phyloP scores from a whole-genome alignment of 257 asterid genomes.

The Thymus mandschuricus region DNA sequence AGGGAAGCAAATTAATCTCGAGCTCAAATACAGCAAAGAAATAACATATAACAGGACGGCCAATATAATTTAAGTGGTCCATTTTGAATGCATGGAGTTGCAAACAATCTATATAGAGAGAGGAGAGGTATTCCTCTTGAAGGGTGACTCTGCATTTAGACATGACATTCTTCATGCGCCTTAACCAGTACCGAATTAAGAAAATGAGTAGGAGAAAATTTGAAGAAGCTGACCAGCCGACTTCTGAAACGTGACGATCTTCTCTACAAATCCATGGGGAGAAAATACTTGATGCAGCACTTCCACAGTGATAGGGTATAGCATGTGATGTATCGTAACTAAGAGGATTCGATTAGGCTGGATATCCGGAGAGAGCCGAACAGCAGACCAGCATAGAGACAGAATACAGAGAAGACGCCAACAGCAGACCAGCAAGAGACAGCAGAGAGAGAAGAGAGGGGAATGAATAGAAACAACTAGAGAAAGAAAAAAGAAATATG shows the following conservation, averaged over 20 bases:
- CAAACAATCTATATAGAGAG: slow-evolving; percentile 19
- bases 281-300: slow-evolving; percentile 99
- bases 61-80: slow-evolving; percentile 16
- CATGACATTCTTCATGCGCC: slow-evolving; percentile 37
- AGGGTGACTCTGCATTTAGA: slow-evolving; percentile 33
- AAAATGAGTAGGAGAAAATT: slow-evolving; percentile 59
- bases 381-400: slow-evolving; percentile 79
- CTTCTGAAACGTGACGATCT: slow-evolving; percentile 99
- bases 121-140: slow-evolving; percentile 26
- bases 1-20: background rate
- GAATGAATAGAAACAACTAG: slow-evolving; percentile 72
- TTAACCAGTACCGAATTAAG: slow-evolving; percentile 42
- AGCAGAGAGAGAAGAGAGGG: slow-evolving; percentile 84
- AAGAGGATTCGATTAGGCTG: slow-evolving; percentile 99
- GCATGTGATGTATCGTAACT: slow-evolving; percentile 99
- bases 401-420: slow-evolving; percentile 69
- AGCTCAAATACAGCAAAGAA: slow-evolving; percentile 35
- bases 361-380: slow-evolving; percentile 71
- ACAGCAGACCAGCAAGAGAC: slow-evolving; percentile 89
- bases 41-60: slow-evolving; percentile 24
- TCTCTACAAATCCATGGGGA: slow-evolving; percentile 99
- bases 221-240: slow-evolving; percentile 99
- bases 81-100: slow-evolving; percentile 28
- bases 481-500: slow-evolving; percentile 53
- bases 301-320: slow-evolving; percentile 99